These are phyloP conservation scores for Amaranthus tricolor DNA, from an alignment of 179 eudicot genomes.

Conservation along the genomic window DNA sequence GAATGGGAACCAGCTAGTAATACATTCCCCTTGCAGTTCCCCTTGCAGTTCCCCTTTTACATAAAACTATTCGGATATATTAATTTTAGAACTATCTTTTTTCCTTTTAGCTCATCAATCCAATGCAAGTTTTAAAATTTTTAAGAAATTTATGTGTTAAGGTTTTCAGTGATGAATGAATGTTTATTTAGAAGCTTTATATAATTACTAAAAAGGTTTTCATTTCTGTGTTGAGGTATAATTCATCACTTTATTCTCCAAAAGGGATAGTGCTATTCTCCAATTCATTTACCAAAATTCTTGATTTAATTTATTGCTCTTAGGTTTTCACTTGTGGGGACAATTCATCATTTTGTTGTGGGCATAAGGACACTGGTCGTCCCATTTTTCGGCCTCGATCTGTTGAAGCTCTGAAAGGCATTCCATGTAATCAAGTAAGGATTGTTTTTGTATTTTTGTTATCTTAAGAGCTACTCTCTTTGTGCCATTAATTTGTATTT, in stretches of 20 bases:
- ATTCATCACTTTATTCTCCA: not conserved
- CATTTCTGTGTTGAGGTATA: not conserved
- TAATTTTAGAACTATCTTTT: too few species aligned
- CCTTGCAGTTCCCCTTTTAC: too few species aligned
- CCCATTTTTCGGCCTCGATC: slow-evolving; percentile 82
- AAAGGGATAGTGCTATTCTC: not conserved
- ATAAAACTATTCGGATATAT: too few species aligned
- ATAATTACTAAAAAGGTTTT: not conserved
- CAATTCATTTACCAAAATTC: not conserved
- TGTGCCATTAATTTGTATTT: not conserved
- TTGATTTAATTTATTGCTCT: not conserved
- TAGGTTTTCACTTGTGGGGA: slow-evolving; percentile 98
- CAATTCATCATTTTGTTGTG: slow-evolving; percentile 89
- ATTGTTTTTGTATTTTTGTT: not conserved
- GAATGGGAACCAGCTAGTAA: too few species aligned
- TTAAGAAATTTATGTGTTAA: too few species aligned
- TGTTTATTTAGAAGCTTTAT: not conserved
- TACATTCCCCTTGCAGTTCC: too few species aligned
- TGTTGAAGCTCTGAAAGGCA: slow-evolving; percentile 78
- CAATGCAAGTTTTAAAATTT: too few species aligned
- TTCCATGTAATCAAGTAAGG: slow-evolving; percentile 80
- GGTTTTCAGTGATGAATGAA: not conserved
- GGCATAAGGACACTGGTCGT: slow-evolving; percentile 74
- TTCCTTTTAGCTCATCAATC: not conserved
- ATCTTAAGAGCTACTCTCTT: not conserved